phyloP scores from a whole-genome alignment of 2,329 filamentous ascomycete species.

The Drechslerella coelobrocha region DNA sequence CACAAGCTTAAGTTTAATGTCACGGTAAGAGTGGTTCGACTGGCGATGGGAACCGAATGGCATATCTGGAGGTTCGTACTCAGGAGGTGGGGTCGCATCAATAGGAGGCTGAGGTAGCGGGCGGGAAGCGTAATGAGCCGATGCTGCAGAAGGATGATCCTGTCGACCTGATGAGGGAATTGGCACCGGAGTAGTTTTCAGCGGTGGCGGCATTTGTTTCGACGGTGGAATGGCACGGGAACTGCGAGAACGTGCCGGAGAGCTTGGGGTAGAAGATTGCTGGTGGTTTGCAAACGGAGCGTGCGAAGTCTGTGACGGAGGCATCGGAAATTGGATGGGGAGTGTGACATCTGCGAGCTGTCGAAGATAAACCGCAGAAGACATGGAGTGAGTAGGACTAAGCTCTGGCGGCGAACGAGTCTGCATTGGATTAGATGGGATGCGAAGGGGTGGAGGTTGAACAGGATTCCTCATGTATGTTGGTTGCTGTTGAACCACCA shows the following conservation, averaged over 20 bases:
- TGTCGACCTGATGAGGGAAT: constrained; percentile 32
- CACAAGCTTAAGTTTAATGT: constrained; percentile 37
- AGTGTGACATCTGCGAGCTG: constrained; percentile 28
- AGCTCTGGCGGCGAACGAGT: constrained; percentile 23
- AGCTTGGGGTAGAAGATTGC: constrained; percentile 1
- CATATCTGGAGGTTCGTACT: constrained; percentile 37
- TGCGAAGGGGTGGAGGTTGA: constrained; percentile 22
- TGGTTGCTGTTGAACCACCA: constrained; percentile 3
- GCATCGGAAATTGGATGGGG: constrained; percentile 42
- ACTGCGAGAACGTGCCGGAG: constrained; percentile 21
- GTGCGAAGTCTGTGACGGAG: constrained; percentile 16
- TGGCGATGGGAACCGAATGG: constrained; percentile 11
- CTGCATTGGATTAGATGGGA: constrained; percentile 11
- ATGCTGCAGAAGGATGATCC: constrained; percentile 22
- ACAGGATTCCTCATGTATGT: constrained; percentile 9
- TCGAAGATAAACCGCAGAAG: constrained; percentile 27
- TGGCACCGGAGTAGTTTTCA: constrained; percentile 45
- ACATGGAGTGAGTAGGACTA: constrained; percentile 25
- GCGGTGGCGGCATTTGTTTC: constrained; percentile 40
- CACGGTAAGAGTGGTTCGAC: constrained; percentile 17
- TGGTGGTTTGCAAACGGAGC: neutral
- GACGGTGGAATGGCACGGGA: constrained; percentile 37
- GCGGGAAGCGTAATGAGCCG: constrained; percentile 35
- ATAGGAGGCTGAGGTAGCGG: constrained; percentile 39
- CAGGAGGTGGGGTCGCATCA: constrained; percentile 42